These are phyloP conservation scores for Pugionium cornutum DNA, from an alignment of 345 rosid species.

Conservation along the genomic window DNA sequence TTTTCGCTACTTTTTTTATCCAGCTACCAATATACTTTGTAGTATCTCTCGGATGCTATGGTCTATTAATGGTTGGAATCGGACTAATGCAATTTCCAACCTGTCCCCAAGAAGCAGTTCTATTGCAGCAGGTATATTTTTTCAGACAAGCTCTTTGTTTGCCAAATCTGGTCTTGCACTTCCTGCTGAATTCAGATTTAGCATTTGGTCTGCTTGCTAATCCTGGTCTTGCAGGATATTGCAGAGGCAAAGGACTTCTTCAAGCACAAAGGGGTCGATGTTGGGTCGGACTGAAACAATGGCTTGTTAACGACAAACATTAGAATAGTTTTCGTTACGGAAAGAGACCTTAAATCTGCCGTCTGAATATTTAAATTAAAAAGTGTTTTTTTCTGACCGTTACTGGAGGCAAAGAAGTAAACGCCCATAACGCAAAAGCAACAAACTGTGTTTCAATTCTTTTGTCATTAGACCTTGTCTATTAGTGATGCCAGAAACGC, in stretches of 20 bases:
- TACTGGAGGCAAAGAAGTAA: too few species aligned
- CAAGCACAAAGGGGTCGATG: conserved; percentile 68
- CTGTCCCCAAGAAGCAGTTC: conserved; percentile 69
- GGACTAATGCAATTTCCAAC: conserved; percentile 74
- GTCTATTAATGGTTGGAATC: conserved; percentile 72
- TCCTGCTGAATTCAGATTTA: too few species aligned
- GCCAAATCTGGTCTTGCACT: too few species aligned
- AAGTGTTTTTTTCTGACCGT: conserved; percentile 18
- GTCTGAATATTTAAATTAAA: not conserved
- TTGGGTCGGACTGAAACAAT: conserved; percentile 48
- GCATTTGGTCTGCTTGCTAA: too few species aligned
- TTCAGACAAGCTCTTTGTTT: not conserved
- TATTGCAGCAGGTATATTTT: conserved; percentile 66
- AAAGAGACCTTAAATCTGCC: not conserved
- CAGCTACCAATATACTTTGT: conserved; percentile 71
- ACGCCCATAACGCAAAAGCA: too few species aligned
- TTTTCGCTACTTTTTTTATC: too few species aligned
- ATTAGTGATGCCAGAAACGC: not conserved
- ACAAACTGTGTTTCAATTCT: not conserved
- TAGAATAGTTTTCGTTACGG: too few species aligned
- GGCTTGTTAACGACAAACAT: too few species aligned
- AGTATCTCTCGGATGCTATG: conserved; percentile 74
- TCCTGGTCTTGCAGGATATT: conserved; percentile 54
- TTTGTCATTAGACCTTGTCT: too few species aligned
- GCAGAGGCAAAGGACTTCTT: conserved; percentile 74